Evolutionary conservation across 75 land plant species (phyloP).

Genomic region (Cunninghamia lanceolata): DNA sequence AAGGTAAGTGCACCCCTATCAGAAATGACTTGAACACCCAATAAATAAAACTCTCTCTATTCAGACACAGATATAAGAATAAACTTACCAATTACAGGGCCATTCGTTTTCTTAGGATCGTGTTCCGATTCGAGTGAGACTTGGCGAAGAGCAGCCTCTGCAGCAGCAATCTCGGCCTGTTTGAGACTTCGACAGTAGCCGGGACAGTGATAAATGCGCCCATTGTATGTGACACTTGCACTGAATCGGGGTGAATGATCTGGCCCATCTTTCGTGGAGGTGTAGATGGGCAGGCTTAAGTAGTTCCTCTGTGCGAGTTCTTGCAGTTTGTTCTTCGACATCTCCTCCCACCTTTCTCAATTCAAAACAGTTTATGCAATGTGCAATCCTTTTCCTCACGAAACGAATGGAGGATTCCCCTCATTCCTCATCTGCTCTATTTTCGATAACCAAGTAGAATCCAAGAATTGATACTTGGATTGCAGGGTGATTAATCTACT

Average conservation of each 20-base stretch:
- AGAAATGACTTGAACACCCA: too few species aligned
- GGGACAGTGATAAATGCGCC: conserved; percentile 32
- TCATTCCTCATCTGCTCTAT: too few species aligned
- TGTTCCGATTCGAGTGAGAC: background rate
- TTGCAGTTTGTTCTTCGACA: conserved; percentile 41
- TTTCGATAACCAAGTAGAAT: too few species aligned
- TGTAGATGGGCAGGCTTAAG: conserved; percentile 28
- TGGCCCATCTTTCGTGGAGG: conserved; percentile 36
- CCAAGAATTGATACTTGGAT: too few species aligned
- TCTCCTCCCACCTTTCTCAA: background rate
- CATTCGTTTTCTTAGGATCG: background rate
- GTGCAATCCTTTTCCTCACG: too few species aligned
- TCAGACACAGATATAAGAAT: background rate
- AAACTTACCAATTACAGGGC: background rate
- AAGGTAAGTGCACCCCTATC: too few species aligned
- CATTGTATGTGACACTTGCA: conserved; percentile 36
- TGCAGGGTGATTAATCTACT: too few species aligned
- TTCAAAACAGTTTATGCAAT: background rate
- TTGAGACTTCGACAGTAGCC: conserved; percentile 20
- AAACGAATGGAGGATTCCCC: too few species aligned
- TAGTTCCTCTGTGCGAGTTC: conserved; percentile 34
- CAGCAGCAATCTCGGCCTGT: conserved; percentile 42
- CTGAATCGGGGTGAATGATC: conserved; percentile 37
- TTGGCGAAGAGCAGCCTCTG: conserved; percentile 32
- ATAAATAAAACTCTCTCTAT: too few species aligned